phyloP scores from a whole-genome alignment of 306 rosid species.

The Cucumis melo region DNA sequence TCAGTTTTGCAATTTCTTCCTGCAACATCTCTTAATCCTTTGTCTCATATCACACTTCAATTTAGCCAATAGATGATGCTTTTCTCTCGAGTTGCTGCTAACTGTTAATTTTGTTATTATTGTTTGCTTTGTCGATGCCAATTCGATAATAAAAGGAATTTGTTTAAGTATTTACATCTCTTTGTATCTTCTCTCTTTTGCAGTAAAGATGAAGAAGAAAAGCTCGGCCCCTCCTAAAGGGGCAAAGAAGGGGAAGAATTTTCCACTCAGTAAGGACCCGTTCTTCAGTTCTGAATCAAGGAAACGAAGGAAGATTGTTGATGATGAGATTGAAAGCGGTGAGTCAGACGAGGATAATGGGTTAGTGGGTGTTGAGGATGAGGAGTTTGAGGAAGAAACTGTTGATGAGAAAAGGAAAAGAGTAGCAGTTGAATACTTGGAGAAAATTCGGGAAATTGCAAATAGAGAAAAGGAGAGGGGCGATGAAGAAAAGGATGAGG shows the following conservation, averaged over 20 bases:
- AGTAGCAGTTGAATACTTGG: constrained; percentile 36
- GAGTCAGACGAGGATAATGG: constrained; percentile 41
- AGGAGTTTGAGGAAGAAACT: constrained; percentile 35
- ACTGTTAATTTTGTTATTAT: neutral
- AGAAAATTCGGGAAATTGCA: constrained; percentile 21
- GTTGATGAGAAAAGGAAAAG: constrained; percentile 60
- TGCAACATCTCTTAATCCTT: too few relatives aligned
- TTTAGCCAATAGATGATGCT: neutral
- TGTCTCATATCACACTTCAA: too few relatives aligned
- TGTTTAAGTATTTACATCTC: neutral
- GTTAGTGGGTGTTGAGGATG: constrained; percentile 16
- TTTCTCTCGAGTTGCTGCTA: neutral
- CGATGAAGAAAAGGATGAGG: constrained; percentile 23
- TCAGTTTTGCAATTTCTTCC: too few relatives aligned
- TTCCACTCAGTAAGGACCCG: constrained; percentile 26
- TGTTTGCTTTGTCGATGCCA: neutral
- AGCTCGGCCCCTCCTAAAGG: constrained; percentile 15
- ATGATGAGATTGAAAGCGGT: constrained; percentile 49
- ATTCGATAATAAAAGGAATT: neutral
- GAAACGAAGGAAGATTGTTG: constrained; percentile 36
- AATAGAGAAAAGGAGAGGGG: constrained; percentile 37
- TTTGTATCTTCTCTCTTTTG: neutral
- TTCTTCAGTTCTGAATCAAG: constrained; percentile 44
- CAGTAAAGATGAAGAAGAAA: constrained; percentile 27
- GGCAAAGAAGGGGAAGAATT: constrained; percentile 16